phyloP scores from a whole-genome alignment of 176 grass and related monocot species.

The Lolium rigidum region DNA sequence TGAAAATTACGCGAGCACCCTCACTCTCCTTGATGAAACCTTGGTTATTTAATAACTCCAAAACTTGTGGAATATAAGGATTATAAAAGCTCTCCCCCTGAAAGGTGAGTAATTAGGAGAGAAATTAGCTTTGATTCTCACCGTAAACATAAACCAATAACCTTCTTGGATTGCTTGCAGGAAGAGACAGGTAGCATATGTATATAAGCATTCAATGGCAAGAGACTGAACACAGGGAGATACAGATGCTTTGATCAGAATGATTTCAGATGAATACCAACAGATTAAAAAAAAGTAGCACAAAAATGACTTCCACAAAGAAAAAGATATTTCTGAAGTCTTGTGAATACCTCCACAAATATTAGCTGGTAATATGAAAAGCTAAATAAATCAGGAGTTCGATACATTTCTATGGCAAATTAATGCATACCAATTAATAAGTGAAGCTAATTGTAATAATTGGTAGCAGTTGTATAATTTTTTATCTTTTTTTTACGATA shows the following conservation, averaged over 20 bases:
- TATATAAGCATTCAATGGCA: not conserved
- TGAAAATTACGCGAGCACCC: constrained; percentile 76
- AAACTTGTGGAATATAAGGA: constrained; percentile 81
- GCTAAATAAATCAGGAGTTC: not conserved
- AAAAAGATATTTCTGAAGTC: not conserved
- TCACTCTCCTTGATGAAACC: constrained; percentile 81
- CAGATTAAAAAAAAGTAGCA: not conserved
- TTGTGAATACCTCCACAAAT: constrained; percentile 3
- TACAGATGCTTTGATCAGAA: not conserved
- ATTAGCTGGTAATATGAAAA: constrained; percentile 25
- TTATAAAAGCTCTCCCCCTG: constrained; percentile 99
- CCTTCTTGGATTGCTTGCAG: not conserved
- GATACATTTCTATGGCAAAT: not conserved
- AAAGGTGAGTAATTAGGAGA: constrained; percentile 21
- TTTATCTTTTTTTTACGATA: no score
- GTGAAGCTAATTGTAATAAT: constrained; percentile 7
- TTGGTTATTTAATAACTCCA: constrained; percentile 64
- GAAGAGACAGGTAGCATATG: not conserved
- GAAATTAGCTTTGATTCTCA: constrained; percentile 18
- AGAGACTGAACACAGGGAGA: not conserved
- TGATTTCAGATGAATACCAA: not conserved
- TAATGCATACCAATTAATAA: not conserved
- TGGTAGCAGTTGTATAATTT: not conserved
- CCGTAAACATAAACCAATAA: constrained; percentile 25
- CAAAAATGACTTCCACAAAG: not conserved